Conservation (phyloP, 768 basidiomycete genomes). For the Lyophyllum decastes region DNA sequence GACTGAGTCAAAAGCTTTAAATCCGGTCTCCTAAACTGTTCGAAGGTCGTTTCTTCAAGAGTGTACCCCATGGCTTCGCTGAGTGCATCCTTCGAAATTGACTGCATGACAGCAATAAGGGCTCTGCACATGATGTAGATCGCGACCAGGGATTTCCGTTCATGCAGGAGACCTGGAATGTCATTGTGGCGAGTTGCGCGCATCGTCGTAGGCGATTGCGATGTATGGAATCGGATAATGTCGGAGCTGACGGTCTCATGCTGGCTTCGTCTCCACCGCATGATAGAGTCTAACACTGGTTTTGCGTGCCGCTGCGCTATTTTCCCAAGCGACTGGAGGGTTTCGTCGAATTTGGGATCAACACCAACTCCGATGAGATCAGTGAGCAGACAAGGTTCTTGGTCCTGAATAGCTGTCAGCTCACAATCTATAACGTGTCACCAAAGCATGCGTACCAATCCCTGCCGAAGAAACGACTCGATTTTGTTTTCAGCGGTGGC, state of each 20-base stretch:
- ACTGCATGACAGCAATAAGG: conserved; percentile 73
- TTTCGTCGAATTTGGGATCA: conserved; percentile 82
- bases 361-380: conserved; percentile 70
- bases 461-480: conserved; percentile 67
- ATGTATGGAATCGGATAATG: conserved; percentile 50
- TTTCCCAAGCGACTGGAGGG: conserved; percentile 80
- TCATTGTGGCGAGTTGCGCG: conserved; percentile 46
- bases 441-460: conserved; percentile 51
- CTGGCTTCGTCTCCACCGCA: conserved; percentile 84
- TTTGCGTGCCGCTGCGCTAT: conserved; percentile 85
- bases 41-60: conserved; percentile 88
- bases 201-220: conserved; percentile 34
- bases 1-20: conserved; percentile 65
- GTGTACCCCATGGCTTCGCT: conserved; percentile 77
- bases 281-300: conserved; percentile 82
- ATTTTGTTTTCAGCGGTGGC: conserved; percentile 79
- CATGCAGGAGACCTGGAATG: conserved; percentile 53
- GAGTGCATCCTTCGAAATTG: conserved; percentile 73
- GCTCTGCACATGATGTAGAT: conserved; percentile 91
- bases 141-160: conserved; percentile 79
- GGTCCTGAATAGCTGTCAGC: conserved; percentile 47
- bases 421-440: background rate
- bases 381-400: conserved; percentile 60
- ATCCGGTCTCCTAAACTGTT: conserved; percentile 77
- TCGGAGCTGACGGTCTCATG: conserved; percentile 58